Base-by-base conservation (phyloP, 768 basidiomycete genomes). In the Chalciporus piperatus region DNA sequence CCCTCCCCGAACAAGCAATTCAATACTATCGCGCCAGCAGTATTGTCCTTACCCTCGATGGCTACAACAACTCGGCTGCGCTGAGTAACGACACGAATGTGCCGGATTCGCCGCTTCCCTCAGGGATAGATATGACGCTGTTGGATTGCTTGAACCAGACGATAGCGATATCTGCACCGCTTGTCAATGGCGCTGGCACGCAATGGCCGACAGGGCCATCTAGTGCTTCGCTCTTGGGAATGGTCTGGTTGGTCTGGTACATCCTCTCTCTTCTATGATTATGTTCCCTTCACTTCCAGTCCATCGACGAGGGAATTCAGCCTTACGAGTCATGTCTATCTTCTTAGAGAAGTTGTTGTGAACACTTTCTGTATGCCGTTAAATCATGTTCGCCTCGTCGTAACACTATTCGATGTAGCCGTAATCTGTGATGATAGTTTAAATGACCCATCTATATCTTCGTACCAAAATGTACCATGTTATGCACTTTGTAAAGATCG, bases 21-120 rank as follows among this genome's bases (percentile, higher is more conserved):
- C 80, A 87, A 51, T 88, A 87, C 63, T 88, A 83, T 59, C 82
- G 85, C 27, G 79, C 82, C 2, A 84, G 83, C 59, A 84, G 77
- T 41, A 74, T 85, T 33, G 79, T 76, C 2, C 71, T 87, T 22
- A 77, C 82, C 1, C 69, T 87, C 3, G 80, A 87, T 48, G 81
- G 81, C 0, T 87, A 87, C 61, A 86, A 87, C 59, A 78, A 87
- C 54, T 81, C 82, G 0, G 80, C 75, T 6, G 76, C 71, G 3
- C 65, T 81, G 22, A 66, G 64, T 33, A 58, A 52, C 25, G 70
- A 80, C 19, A 64, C 72, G 8, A 76, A 71, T 25, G 55, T 65
- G 0, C 65, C 78, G 0, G 72, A 80, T 49, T 70, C 77, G 0
- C 74, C 83, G 0, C 70, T 89, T 1, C 85, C 84, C 1, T 63